Evolutionary conservation across 306 rosid genomes (phyloP), one percentile per base, ranked within the genome.

Genomic region (Lithocarpus polystachyus): DNA sequence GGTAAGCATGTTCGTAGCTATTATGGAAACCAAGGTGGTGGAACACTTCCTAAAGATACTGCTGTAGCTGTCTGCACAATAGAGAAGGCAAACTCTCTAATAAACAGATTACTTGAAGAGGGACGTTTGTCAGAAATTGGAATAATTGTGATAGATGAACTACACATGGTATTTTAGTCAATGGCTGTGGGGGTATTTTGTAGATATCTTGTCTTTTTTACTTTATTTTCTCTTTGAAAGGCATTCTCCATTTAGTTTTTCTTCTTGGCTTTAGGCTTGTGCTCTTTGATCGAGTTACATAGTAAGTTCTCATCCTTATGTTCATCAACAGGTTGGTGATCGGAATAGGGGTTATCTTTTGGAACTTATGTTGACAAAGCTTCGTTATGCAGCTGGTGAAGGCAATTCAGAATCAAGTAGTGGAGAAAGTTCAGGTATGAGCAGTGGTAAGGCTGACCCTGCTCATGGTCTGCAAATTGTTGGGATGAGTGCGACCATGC

Each of bases 401-500:
- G 98, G 99, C 76, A 89, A 83, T 84, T 88, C 90, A 68, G 93
- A 85, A 81, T 88, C 92, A 48, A 89, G 95, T 75, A 89, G 89
- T 86, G 95, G 97, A 71, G 97, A 92, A 86, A 91, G 98, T 88
- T 90, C 96, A 10, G 97, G 95, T 67, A 86, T 88, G 62, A 95
- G 99, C 88, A 92, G 97, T 72, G 89, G 91, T 69, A 95, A 85
- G 88, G 86, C 84, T 73, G 99, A 95, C 81, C 92, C 92, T 86
- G 90, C 97, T 80, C 90, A 86, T 75, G 97, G 96, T 77, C 84
- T 95, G 84, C 99, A 95, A 84, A 91, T 95, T 84, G 98, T 95
- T 71, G 99, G 99, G 72, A 92, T 95, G 99, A 95, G 99, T 84
- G 99, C 99, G 54, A 95, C 99, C 78, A 95, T 95, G 99, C 99